Evolutionary conservation across 163 green algal genomes (phyloP).

Genomic region (Prototheca cutis): DNA sequence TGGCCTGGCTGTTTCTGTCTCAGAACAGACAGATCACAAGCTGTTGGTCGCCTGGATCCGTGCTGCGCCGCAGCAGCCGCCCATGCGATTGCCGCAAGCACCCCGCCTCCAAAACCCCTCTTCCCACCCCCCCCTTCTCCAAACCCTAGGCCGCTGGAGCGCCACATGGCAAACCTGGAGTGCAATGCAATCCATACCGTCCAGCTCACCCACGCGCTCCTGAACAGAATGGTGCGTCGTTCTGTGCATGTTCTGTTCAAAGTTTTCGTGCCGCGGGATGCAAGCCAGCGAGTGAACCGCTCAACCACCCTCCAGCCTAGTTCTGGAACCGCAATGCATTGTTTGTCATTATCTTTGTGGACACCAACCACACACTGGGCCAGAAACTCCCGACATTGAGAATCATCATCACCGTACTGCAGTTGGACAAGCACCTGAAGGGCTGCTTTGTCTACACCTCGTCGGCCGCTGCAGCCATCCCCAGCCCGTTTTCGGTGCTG

Average conservation of each 20-base stretch:
- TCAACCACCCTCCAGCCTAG: no score
- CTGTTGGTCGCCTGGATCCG: neutral
- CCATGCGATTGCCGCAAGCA: neutral
- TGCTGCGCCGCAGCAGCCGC: neutral
- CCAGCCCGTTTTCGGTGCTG: conserved; percentile 60
- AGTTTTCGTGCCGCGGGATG: no score
- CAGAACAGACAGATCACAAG: no score
- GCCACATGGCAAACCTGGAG: conserved; percentile 76
- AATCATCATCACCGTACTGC: no score
- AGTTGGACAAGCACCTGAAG: conserved; percentile 57
- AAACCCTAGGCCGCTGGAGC: conserved; percentile 39
- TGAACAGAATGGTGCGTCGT: conserved; percentile 58
- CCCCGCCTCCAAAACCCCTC: no score
- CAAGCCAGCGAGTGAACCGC: no score
- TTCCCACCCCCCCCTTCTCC: neutral
- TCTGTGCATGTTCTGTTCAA: neutral
- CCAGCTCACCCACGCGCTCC: conserved; percentile 83
- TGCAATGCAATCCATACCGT: conserved; percentile 83
- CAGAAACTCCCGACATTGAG: no score
- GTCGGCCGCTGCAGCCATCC: conserved; percentile 54
- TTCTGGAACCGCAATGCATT: no score
- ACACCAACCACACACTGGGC: no score
- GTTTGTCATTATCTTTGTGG: neutral
- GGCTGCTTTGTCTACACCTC: conserved; percentile 89
- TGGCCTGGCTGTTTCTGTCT: no score